Conservation (phyloP, 2,329 filamentous ascomycete species). For the Epichloe brachyelytri region DNA sequence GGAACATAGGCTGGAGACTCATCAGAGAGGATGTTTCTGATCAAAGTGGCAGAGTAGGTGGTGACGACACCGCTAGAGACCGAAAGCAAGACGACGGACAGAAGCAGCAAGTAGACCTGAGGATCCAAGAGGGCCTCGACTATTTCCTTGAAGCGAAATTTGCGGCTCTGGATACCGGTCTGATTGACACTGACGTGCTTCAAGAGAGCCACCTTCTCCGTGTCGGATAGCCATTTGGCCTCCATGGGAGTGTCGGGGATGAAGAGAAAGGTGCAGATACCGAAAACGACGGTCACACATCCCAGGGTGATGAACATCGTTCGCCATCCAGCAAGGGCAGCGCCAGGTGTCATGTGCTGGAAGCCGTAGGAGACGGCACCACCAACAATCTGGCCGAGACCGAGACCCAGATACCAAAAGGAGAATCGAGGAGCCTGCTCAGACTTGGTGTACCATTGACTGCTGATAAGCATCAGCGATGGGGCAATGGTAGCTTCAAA, state of each 20-base stretch:
- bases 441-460: slow-evolving; percentile 48
- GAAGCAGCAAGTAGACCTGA: slow-evolving; percentile 36
- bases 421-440: slow-evolving; percentile 47
- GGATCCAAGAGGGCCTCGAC: slow-evolving; percentile 37
- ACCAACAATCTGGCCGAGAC: slow-evolving; percentile 48
- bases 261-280: slow-evolving; percentile 19
- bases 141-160: slow-evolving; percentile 39
- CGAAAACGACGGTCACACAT: slow-evolving; percentile 24
- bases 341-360: slow-evolving; percentile 38
- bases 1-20: slow-evolving; percentile 11
- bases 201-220: slow-evolving; percentile 35
- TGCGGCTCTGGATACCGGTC: slow-evolving; percentile 41
- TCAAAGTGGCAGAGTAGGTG: slow-evolving; percentile 41
- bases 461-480: slow-evolving; percentile 46
- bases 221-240: slow-evolving; percentile 29
- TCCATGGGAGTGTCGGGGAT: slow-evolving; percentile 34
- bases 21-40: slow-evolving; percentile 32
- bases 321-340: slow-evolving; percentile 50
- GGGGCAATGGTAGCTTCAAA: slow-evolving; percentile 49
- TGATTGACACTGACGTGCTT: slow-evolving; percentile 44
- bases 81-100: slow-evolving; percentile 35
- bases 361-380: slow-evolving; percentile 51
- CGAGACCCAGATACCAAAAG: slow-evolving; percentile 48
- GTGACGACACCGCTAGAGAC: slow-evolving; percentile 41
- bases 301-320: slow-evolving; percentile 61